These are phyloP conservation scores for barley (Hordeum vulgare) DNA, from an alignment of 176 grass and related monocot species.

Conservation along the genomic window MorexV3_pseudomolecules_assembly NC_058523.1:513650251-513650750, in stretches of 20 bases:
- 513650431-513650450: neutral
- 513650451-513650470: neutral
- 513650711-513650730: neutral
- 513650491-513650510: neutral
- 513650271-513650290: neutral
- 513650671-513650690: neutral
- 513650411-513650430: neutral
- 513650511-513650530: neutral
- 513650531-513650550: neutral
- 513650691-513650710: neutral
- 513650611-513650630: too few species aligned
- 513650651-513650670: neutral
- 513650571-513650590: neutral
- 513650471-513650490: neutral
- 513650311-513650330: neutral
- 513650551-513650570: neutral
- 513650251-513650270: neutral
- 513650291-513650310: neutral
- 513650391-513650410: constrained; percentile 8
- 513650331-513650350: neutral
- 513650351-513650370: neutral
- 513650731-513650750: neutral
- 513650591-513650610: neutral
- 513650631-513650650: too few species aligned
- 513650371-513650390: neutral